A percentile compares a stretch with the other conserved stretches of the same genome.
Conservation (phyloP, 306 rosid species). For the Vicia faba region DNA sequence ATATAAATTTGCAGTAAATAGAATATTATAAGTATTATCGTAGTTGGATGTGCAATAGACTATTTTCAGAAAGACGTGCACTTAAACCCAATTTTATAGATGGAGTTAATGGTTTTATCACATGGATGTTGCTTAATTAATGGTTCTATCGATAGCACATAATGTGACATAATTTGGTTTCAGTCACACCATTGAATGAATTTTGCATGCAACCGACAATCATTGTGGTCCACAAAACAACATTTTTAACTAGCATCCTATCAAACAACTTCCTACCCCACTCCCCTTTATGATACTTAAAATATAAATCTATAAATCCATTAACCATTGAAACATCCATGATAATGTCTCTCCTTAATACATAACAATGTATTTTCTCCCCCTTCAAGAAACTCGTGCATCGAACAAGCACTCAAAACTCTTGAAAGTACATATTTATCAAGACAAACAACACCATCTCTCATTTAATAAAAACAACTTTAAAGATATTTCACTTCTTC, state of each 20-base stretch:
- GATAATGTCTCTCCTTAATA: constrained; percentile 59
- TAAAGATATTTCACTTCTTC: constrained; percentile 68
- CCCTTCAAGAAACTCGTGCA: constrained; percentile 60
- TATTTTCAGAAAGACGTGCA: too few species aligned
- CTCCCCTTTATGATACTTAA: constrained; percentile 70
- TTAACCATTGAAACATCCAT: constrained; percentile 72
- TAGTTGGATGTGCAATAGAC: too few species aligned
- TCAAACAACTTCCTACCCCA: constrained; percentile 58
- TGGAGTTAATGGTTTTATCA: too few species aligned
- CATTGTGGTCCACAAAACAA: constrained; percentile 90
- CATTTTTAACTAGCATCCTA: constrained; percentile 51
- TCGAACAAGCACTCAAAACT: constrained; percentile 78
- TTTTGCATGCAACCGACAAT: constrained; percentile 92
- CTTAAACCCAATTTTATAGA: too few species aligned
- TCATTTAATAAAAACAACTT: constrained; percentile 66
- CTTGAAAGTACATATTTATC: constrained; percentile 78
- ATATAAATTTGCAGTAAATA: too few species aligned
- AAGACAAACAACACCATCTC: constrained; percentile 50
- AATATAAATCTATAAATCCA: constrained; percentile 75
- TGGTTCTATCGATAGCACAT: constrained; percentile 69
- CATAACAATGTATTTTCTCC: constrained; percentile 85
- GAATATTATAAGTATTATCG: too few species aligned
- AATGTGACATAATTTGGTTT: constrained; percentile 76
- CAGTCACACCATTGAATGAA: constrained; percentile 56
- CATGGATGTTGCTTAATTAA: too few species aligned